Conservation (phyloP, 208 protist genomes). For the Tritrichomonas foetus region DNA sequence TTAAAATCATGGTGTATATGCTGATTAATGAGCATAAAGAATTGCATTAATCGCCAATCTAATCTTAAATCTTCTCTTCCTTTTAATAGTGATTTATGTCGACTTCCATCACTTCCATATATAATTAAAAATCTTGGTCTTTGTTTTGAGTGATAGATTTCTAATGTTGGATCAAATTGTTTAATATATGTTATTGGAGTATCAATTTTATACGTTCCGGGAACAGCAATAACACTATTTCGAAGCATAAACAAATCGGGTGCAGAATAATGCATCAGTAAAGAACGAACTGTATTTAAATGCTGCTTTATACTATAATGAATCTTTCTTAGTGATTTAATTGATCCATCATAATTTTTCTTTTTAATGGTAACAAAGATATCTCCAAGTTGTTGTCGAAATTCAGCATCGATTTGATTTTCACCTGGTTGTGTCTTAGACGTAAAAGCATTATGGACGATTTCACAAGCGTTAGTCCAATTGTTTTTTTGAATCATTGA, state of each 20-base stretch:
- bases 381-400: not conserved
- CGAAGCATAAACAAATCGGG: not conserved
- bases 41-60: conserved; percentile 17
- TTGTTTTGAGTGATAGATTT: conserved; percentile 2
- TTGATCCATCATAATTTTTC: too few species aligned
- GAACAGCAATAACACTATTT: not conserved
- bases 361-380: not conserved
- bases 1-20: not conserved
- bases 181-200: not conserved
- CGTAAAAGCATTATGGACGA: not conserved
- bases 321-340: too few species aligned
- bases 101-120: not conserved
- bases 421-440: not conserved
- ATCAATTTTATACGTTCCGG: not conserved
- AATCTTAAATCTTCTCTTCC: not conserved
- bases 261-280: not conserved
- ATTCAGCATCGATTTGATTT: not conserved
- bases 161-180: not conserved
- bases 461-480: not conserved
- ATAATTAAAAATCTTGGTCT: not conserved
- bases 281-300: too few species aligned
- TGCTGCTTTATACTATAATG: too few species aligned
- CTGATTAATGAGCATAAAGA: not conserved
- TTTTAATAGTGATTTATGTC: conserved; percentile 17
- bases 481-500: not conserved